phyloP scores from a whole-genome alignment of 306 rosid genomes.

The Alnus rubra region DNA sequence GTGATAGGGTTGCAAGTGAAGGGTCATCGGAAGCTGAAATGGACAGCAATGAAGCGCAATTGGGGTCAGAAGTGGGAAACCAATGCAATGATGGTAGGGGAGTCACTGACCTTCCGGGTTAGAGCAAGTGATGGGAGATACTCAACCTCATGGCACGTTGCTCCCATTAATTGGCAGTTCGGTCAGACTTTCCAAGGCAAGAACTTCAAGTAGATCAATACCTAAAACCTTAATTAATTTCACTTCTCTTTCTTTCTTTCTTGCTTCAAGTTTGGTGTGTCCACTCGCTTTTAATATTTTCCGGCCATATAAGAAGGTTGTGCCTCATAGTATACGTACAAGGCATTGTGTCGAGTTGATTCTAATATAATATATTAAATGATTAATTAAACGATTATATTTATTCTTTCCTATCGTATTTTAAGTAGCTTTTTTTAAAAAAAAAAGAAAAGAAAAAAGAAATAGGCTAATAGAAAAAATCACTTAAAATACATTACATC shows the following conservation, averaged over 20 bases:
- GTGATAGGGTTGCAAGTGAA: conserved; percentile 50
- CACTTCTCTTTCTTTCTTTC: no score
- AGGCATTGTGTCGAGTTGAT: no score
- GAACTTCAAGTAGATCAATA: conserved; percentile 53
- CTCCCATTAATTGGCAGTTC: conserved; percentile 67
- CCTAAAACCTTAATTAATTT: no score
- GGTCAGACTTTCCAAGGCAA: conserved; percentile 73
- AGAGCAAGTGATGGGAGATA: conserved; percentile 55
- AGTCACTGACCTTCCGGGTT: conserved; percentile 63
- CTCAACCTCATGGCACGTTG: conserved; percentile 44
- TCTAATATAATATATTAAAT: no score
- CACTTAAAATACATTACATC: no score
- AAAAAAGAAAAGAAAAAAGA: no score
- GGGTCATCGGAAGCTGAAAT: conserved; percentile 55
- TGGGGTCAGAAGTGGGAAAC: conserved; percentile 91
- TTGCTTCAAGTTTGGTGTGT: neutral
- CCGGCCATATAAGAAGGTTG: neutral
- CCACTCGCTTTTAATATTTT: neutral
- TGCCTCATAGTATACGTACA: no score
- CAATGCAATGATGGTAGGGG: conserved; percentile 53
- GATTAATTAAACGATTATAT: no score
- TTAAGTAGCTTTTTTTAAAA: no score
- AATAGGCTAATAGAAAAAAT: no score
- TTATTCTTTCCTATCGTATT: no score
- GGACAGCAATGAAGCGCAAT: conserved; percentile 53